A percentile compares a stretch with the other conserved stretches of the same genome.
phyloP scores from a whole-genome alignment of 768 basidiomycete species.

The Amanita pseudoporphyria region DNA sequence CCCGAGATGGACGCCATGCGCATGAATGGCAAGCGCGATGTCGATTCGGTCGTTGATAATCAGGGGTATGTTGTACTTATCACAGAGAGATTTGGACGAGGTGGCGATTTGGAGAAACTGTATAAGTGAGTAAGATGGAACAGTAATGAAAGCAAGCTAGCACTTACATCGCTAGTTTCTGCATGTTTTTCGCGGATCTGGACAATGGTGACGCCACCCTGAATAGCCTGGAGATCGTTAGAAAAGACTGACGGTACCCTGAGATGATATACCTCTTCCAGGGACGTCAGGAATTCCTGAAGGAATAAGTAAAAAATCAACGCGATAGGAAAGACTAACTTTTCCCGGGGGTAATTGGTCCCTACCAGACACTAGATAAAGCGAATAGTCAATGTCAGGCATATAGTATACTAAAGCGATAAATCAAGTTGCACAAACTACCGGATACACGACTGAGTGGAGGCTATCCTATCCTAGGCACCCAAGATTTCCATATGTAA shows the following conservation, averaged over 20 bases:
- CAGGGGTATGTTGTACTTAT: conserved; percentile 69
- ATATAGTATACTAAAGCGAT: not conserved
- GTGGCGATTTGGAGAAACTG: conserved; percentile 74
- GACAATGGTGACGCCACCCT: conserved; percentile 84
- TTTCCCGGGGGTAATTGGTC: conserved; percentile 67
- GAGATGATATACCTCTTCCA: conserved; percentile 53
- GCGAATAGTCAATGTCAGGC: conserved; percentile 44
- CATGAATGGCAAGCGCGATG: conserved; percentile 68
- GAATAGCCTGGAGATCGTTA: conserved; percentile 43
- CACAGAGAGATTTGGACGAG: conserved; percentile 61
- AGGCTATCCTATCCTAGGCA: conserved; percentile 1
- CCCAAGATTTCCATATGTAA: not conserved
- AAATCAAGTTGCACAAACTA: not conserved
- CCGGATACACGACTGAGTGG: not conserved
- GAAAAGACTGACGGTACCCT: not conserved
- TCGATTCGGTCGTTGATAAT: conserved; percentile 88
- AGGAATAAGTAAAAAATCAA: conserved; percentile 6
- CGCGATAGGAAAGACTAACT: conserved; percentile 27
- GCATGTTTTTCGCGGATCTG: conserved; percentile 82
- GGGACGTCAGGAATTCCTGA: conserved; percentile 34
- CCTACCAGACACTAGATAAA: conserved; percentile 86
- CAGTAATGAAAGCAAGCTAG: not conserved
- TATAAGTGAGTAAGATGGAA: not conserved
- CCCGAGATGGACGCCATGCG: conserved; percentile 81
- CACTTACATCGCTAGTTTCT: conserved; percentile 71